Evolutionary conservation across 352 stramenopile species (phyloP).

Genomic region (Pythium brachiatum): DNA sequence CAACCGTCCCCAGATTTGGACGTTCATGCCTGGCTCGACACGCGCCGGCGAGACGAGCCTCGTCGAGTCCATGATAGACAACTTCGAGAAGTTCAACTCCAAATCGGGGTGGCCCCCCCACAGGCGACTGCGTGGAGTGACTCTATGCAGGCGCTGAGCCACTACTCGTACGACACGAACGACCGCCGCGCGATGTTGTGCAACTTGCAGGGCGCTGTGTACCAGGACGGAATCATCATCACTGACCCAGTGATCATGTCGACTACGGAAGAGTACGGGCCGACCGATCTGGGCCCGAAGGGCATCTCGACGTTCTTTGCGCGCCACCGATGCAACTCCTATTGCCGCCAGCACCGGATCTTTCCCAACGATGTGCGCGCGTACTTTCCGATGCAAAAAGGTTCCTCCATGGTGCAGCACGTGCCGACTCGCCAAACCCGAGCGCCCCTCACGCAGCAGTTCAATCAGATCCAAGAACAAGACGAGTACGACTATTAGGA

Average conservation of each 20-base stretch:
- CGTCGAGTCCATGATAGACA: slow-evolving; percentile 35
- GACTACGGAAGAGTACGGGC: slow-evolving; percentile 23
- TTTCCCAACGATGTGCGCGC: slow-evolving; percentile 3
- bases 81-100: slow-evolving; percentile 54
- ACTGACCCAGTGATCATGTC: slow-evolving; percentile 47
- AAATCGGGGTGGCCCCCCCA: slow-evolving; percentile 31
- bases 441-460: slow-evolving; percentile 6
- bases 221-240: slow-evolving; percentile 33
- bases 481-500: slow-evolving; percentile 7
- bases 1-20: slow-evolving; percentile 31
- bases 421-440: slow-evolving; percentile 7
- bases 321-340: slow-evolving; percentile 38
- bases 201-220: slow-evolving; percentile 47
- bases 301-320: slow-evolving; percentile 41
- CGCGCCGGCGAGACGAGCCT: slow-evolving; percentile 25
- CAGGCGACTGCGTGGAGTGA: slow-evolving; percentile 20
- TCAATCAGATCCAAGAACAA: slow-evolving; percentile 13
- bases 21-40: slow-evolving; percentile 13
- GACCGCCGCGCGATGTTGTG: slow-evolving; percentile 26
- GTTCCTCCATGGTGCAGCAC: slow-evolving; percentile 13
- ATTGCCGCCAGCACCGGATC: slow-evolving; percentile 30
- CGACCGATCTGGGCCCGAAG: slow-evolving; percentile 30
- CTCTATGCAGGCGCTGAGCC: slow-evolving; percentile 38
- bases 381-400: slow-evolving; percentile 14
- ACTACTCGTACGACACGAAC: slow-evolving; percentile 38